Evolutionary conservation across 441 rosid species (phyloP), one percentile per base, ranked within the genome.

Genomic region (Biscutella auriculata): DNA sequence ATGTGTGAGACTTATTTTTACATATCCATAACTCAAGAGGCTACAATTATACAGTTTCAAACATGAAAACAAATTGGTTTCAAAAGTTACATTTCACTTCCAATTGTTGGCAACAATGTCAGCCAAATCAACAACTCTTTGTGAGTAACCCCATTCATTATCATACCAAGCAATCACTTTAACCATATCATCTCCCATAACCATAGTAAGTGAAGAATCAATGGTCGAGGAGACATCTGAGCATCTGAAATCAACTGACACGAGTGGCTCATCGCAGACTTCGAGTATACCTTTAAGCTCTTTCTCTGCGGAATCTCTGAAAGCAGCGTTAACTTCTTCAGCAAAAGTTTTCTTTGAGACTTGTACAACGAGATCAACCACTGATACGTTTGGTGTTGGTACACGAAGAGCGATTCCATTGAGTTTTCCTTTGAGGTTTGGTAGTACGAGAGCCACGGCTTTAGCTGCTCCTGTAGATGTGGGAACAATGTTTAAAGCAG

Each of bases 381-480:
- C 96, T 4, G 96, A 91, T 2, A 91, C 98, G 25, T 91, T 91
- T 3, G 96, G 98, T 42, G 96, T 91, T 0, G 98, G 98, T 21
- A 91, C 98, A 45, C 98, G 98, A 36, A 91, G 79, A 11, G 96
- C 98, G 8, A 91, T 91, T 28, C 97, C 97, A 1, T 91, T 91
- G 3, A 91, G 88, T 73, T 91, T 91, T 7, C 95, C 98, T 74
- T 87, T 91, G 21, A 91, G 90, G 54, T 75, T 57, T 15, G 98
- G 98, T 5, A 91, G 93, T 53, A 91, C 98, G 0, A 91, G 93
- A 35, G 95, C 96, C 64, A 91, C 98, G 0, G 96, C 95, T 78
- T 87, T 91, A 21, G 98, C 98, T 2, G 98, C 98, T 14, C 98
- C 95, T 7, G 98, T 87, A 50, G 95, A 87, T 6, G 95, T 91